Base-by-base conservation (phyloP, 179 eudicot species). In the Drosera spatulata region DNA sequence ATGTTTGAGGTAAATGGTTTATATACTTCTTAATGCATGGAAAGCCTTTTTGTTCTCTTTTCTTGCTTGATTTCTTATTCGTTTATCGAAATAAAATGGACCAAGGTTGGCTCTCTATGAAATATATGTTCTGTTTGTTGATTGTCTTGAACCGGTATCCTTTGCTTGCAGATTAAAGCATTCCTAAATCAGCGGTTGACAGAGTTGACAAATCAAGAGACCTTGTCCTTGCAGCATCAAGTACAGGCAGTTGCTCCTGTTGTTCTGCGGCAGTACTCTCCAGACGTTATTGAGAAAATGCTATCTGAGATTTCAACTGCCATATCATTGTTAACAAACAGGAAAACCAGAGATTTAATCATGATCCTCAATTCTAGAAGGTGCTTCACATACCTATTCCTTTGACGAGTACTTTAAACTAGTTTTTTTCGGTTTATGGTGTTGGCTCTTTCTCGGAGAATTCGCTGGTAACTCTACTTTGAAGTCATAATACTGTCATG, bases 321-420 rank as follows among this genome's bases (percentile, higher is more conserved):
- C 70, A 86, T 89, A 71, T 89, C 90, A 40, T 72, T 77, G 59
- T 63, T 87, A 41, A 85, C 89, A 12, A 81, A 82, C 66, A 80
- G 83, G 76, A 90, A 85, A 79, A 81, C 93, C 59, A 68, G 86
- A 63, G 99, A 93, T 75, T 51, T 84, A 69, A 82, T 93, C 73
- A 84, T 93, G 99, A 88, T 90, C 74, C 88, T 93, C 39, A 93
- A 93, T 76, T 93, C 99, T 38, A 93, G 73, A 75, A 93, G 99
- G 99, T 90, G 69, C 52, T 44, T 56, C 39, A 47, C 53, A 14
- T 46, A 51, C 7, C 8, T 6, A 53, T 53, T 53, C 7, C 15
- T n/a, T 22, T 53, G 11, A 46, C 50, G 11, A 46, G 50, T 46
- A 7, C 11, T 3, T 11, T 11, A 46, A 46, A 46, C 8, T 11